Evolutionary conservation across 306 rosid species (phyloP).

Genomic region (Trichosanthes cucumerina): DNA sequence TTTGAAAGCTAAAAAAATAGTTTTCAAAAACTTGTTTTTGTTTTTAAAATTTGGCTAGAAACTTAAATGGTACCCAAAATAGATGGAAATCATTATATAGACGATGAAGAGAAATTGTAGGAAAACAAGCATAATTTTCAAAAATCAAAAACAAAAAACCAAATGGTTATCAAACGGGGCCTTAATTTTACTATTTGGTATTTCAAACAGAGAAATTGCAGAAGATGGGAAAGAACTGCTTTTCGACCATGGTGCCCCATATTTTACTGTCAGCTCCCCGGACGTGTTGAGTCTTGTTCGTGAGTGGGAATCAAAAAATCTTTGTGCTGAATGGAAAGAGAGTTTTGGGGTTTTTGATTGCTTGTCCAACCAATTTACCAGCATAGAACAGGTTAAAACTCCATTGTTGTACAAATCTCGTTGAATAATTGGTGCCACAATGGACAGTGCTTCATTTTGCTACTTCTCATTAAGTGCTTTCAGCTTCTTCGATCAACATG

Average conservation of each 20-base stretch:
- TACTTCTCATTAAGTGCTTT: background rate
- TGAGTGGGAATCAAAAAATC: conserved; percentile 73
- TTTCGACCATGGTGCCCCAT: conserved; percentile 88
- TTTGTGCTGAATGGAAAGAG: conserved; percentile 75
- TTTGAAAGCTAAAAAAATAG: too few relatives aligned
- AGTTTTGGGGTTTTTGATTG: conserved; percentile 62
- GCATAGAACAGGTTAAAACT: conserved; percentile 46
- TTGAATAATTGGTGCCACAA: background rate
- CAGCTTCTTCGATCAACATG: background rate
- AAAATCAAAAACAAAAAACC: too few relatives aligned
- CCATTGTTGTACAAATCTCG: background rate
- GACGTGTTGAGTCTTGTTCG: conserved; percentile 42
- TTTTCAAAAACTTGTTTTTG: too few relatives aligned
- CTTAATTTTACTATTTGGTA: conserved; percentile 13
- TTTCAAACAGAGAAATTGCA: conserved; percentile 39
- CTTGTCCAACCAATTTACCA: conserved; percentile 37
- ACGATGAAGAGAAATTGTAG: too few relatives aligned
- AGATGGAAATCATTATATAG: too few relatives aligned
- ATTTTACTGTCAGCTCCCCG: conserved; percentile 49
- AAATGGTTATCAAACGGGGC: too few relatives aligned
- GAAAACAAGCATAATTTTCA: too few relatives aligned
- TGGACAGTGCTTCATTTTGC: background rate
- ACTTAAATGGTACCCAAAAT: too few relatives aligned
- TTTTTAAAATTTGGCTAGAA: too few relatives aligned
- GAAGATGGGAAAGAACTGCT: conserved; percentile 78